Evolutionary conservation across 495 filamentous ascomycete species (phyloP).

Genomic region (Podospora anserina): DNA sequence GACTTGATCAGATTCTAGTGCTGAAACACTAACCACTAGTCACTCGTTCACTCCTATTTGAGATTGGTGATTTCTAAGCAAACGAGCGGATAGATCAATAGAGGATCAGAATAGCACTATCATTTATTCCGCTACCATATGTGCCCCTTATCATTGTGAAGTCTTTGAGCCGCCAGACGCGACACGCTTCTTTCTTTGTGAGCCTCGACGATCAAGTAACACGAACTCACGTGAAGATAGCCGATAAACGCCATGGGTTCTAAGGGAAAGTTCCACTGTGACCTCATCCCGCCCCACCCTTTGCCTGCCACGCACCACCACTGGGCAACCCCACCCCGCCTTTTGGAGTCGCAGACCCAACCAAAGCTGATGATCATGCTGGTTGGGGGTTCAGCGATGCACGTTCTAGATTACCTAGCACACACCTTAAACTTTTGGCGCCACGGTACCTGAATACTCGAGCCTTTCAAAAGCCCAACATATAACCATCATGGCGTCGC

Average conservation of each 20-base stretch:
- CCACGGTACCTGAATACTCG: background rate
- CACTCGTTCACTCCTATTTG: constrained; percentile 20
- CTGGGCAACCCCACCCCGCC: background rate
- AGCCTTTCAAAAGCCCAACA: background rate
- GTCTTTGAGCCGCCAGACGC: background rate
- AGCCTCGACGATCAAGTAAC: background rate
- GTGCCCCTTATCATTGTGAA: background rate
- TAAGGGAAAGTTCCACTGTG: background rate
- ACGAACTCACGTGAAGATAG: background rate
- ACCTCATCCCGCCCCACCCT: background rate
- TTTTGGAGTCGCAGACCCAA: background rate
- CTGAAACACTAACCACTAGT: constrained; percentile 9
- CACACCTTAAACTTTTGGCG: background rate
- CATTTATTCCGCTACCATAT: background rate
- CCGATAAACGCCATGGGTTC: background rate
- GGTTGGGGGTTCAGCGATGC: background rate
- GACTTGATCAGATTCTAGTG: background rate
- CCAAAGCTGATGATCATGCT: background rate
- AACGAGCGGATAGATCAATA: constrained; percentile 9
- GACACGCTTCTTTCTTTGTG: background rate
- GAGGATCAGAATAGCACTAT: constrained; percentile 8
- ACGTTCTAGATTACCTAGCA: background rate
- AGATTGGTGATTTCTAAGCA: constrained; percentile 18
- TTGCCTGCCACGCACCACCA: background rate
- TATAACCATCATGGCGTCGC: background rate